Conservation (phyloP, 2,329 filamentous ascomycete species). For the Domatiomyces globalis region DNA sequence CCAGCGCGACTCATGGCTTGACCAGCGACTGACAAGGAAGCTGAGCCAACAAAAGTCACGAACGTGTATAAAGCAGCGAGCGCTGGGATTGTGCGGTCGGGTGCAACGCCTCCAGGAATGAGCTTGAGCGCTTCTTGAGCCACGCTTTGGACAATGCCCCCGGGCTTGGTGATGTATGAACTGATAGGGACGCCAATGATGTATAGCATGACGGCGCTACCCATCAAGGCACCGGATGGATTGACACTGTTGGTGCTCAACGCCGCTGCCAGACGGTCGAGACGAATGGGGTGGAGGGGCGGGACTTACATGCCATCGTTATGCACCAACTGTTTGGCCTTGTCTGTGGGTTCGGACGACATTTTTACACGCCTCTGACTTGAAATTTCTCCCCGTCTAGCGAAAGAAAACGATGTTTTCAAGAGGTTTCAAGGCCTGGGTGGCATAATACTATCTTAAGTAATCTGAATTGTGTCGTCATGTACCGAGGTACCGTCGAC, state of each 20-base stretch:
- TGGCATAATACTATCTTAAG: too few species aligned
- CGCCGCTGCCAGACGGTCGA: background rate
- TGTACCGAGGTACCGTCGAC: too few species aligned
- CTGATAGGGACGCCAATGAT: slow-evolving; percentile 6
- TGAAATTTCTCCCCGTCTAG: too few species aligned
- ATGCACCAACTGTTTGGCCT: slow-evolving; percentile 1
- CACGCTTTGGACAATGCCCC: background rate
- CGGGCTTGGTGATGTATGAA: background rate
- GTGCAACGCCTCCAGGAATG: background rate
- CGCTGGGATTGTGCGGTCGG: slow-evolving; percentile 5
- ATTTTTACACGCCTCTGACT: too few species aligned
- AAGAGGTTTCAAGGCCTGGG: too few species aligned
- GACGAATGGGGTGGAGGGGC: background rate
- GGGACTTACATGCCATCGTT: slow-evolving; percentile 3
- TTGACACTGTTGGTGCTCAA: background rate
- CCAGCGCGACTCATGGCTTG: slow-evolving; percentile 5
- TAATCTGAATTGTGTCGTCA: too few species aligned
- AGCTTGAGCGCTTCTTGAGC: background rate
- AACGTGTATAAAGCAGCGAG: slow-evolving; percentile 7
- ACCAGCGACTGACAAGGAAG: slow-evolving; percentile 5
- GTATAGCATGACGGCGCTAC: background rate
- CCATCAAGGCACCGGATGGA: background rate
- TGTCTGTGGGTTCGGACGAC: slow-evolving; percentile 1
- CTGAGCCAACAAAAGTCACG: slow-evolving; percentile 5
- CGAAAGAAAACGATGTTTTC: too few species aligned